Evolutionary conservation across 176 grass and related monocot genomes (phyloP).

Genomic region (Paspalum notatum): DNA sequence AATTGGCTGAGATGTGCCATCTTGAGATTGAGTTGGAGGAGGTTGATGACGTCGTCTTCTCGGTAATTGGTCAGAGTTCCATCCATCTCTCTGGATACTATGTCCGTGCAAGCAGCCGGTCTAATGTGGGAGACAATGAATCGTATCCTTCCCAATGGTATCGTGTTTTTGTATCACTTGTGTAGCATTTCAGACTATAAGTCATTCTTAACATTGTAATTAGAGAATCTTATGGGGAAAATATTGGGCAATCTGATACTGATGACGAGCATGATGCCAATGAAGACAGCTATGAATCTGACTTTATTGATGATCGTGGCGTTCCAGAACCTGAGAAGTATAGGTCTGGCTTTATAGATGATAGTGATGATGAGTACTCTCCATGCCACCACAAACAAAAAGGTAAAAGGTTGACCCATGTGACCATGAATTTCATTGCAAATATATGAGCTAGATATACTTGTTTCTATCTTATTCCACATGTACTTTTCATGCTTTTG

Average conservation of each 20-base stretch:
- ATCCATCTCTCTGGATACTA: constrained; percentile 82
- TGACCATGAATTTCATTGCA: constrained; percentile 1
- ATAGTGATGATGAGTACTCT: constrained; percentile 49
- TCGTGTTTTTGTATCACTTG: neutral
- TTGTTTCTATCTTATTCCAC: neutral
- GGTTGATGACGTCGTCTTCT: constrained; percentile 78
- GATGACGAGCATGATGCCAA: constrained; percentile 54
- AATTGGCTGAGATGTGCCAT: constrained; percentile 64
- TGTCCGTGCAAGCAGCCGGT: constrained; percentile 22
- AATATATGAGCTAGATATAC: neutral
- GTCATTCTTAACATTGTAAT: constrained; percentile 39
- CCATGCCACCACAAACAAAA: constrained; percentile 37
- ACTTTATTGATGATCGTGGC: constrained; percentile 91
- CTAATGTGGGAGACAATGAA: constrained; percentile 39
- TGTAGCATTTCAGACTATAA: neutral
- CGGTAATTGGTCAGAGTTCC: constrained; percentile 71
- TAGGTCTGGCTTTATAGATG: constrained; percentile 67
- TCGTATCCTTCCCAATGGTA: constrained; percentile 65
- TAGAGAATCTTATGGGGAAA: constrained; percentile 92
- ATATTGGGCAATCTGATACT: constrained; percentile 70
- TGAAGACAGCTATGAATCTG: constrained; percentile 93
- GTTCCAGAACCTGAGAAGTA: constrained; percentile 39
- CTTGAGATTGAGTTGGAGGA: constrained; percentile 92
- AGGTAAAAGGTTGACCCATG: constrained; percentile 40
- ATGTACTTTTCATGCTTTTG: neutral